Percentiles rank a stretch among this genome's conserved stretches.
These are phyloP conservation scores for Hemisphaericaspora lyxosophila DNA, from an alignment of 1,139 yeast genomes.

Conservation along the genomic window DNA sequence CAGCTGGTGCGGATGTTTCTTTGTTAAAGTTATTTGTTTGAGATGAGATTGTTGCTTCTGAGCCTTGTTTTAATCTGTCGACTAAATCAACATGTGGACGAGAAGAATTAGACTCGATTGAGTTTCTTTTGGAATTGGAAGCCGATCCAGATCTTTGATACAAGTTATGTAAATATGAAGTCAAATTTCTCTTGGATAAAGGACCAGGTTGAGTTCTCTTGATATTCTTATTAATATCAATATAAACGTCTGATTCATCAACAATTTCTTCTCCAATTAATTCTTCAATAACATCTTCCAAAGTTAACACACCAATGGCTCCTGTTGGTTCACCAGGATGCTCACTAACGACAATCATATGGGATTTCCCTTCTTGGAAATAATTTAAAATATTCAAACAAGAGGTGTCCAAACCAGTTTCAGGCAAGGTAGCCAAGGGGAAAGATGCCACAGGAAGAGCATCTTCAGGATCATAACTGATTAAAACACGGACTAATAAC, in stretches of 20 bases:
- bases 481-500: slow-evolving; percentile 87
- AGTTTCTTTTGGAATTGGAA: slow-evolving; percentile 36
- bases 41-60: slow-evolving; percentile 11
- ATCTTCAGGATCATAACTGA: slow-evolving; percentile 96
- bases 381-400: slow-evolving; percentile 91
- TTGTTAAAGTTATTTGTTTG: slow-evolving; percentile 10
- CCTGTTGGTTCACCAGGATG: slow-evolving; percentile 87
- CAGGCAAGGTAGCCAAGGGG: slow-evolving; percentile 95
- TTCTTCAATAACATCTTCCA: slow-evolving; percentile 97
- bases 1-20: neutral
- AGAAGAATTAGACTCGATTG: slow-evolving; percentile 27
- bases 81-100: slow-evolving; percentile 10
- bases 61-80: slow-evolving; percentile 12
- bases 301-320: slow-evolving; percentile 85
- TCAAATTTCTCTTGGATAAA: slow-evolving; percentile 66
- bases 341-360: slow-evolving; percentile 91
- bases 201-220: slow-evolving; percentile 86
- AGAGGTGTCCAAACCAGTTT: slow-evolving; percentile 87
- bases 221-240: slow-evolving; percentile 86
- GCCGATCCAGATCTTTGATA: slow-evolving; percentile 35
- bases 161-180: slow-evolving; percentile 64
- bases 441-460: slow-evolving; percentile 88
- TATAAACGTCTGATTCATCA: slow-evolving; percentile 94
- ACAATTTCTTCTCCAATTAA: slow-evolving; percentile 96
- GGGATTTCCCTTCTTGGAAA: slow-evolving; percentile 97